Evolutionary conservation across 1,139 yeast genomes (phyloP), one percentile per base, ranked within the genome.

Genomic region (Debaryomyces singareniensis): DNA sequence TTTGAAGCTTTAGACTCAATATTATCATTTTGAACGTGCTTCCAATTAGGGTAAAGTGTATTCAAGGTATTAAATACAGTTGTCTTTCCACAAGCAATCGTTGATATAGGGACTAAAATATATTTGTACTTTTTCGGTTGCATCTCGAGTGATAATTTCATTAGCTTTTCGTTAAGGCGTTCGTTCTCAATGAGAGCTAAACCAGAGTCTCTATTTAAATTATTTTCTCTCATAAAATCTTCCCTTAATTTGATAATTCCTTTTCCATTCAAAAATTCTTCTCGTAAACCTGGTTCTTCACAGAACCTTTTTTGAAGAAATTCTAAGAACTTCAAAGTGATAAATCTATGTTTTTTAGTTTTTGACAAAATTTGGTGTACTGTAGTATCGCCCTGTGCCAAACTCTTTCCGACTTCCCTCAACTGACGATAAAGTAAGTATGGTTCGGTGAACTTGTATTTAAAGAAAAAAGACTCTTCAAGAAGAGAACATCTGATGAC

Each of bases 71-170:
- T 53, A 3, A 86, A 75, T 0, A 85, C 72, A 0, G 96, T 86
- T 0, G 97, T 87, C 50, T 93, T 93, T 5, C 99, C 99, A 52
- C 96, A 86, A 0, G 97, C 98, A 30, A 91, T 73, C 0, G 96
- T 86, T 0, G 97, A 87, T 10, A 89, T 75, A 0, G 97, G 93
- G 2, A 87, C 71, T 1, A 93, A 46, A 0, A 84, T 69, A 46
- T 75, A 85, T 45, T 76, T 77, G 7, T 29, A 34, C 13, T 26
- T 24, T 4, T 25, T 28, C 5, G 31, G 34, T 5, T 35, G 36
- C 12, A 33, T 22, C 5, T 33, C 34, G 2, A 38, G 20, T 2
- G 35, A 27, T 13, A 44, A 29, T 16, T 36, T 35, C 15, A 23
- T 29, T 27, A 38, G 23, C 20, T 35, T 32, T n/a, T 38, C 35